Percentiles rank a stretch among this genome's conserved stretches.
Evolutionary conservation across 352 stramenopile species (phyloP).

Genomic region (Paralagenidium karlingii): DNA sequence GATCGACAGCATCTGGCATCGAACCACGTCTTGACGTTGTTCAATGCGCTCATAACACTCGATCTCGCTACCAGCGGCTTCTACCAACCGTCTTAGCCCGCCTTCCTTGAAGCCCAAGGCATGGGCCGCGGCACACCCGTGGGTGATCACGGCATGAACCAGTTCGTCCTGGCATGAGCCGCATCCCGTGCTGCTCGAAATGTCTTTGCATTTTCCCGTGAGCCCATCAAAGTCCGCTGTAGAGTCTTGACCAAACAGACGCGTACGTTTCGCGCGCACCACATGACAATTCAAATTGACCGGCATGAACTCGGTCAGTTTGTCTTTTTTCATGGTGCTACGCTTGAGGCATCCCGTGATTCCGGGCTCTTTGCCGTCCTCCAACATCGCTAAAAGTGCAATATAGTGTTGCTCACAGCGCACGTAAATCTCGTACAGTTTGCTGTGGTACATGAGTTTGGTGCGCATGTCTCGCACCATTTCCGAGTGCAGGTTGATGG

Average conservation of each 20-base stretch:
- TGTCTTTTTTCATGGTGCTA: constrained; percentile 80
- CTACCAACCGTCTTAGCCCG: constrained; percentile 43
- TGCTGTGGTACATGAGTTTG: constrained; percentile 44
- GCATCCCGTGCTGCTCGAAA: constrained; percentile 13
- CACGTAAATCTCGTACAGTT: constrained; percentile 44
- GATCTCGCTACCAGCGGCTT: too few species aligned
- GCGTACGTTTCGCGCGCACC: constrained; percentile 26
- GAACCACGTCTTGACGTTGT: constrained; percentile 69
- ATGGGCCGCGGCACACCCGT: constrained; percentile 70
- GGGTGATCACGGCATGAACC: constrained; percentile 62
- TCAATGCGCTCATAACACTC: constrained; percentile 50
- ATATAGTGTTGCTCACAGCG: constrained; percentile 59
- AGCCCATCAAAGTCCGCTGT: too few species aligned
- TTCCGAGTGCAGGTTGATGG: constrained; percentile 19
- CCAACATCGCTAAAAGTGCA: constrained; percentile 45
- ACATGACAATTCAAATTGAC: constrained; percentile 80
- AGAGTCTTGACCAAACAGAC: too few species aligned
- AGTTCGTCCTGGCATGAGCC: constrained; percentile 23
- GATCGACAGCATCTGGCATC: constrained; percentile 60
- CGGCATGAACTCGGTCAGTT: constrained; percentile 73
- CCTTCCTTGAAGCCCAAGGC: constrained; percentile 77
- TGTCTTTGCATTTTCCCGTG: too few species aligned
- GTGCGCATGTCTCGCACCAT: constrained; percentile 31
- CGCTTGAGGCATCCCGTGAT: constrained; percentile 76
- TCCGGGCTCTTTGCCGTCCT: constrained; percentile 65